These are phyloP conservation scores for Sarocladiaceae sp. DNA, from an alignment of 2,329 filamentous ascomycete genomes.

Conservation along the genomic window DNA sequence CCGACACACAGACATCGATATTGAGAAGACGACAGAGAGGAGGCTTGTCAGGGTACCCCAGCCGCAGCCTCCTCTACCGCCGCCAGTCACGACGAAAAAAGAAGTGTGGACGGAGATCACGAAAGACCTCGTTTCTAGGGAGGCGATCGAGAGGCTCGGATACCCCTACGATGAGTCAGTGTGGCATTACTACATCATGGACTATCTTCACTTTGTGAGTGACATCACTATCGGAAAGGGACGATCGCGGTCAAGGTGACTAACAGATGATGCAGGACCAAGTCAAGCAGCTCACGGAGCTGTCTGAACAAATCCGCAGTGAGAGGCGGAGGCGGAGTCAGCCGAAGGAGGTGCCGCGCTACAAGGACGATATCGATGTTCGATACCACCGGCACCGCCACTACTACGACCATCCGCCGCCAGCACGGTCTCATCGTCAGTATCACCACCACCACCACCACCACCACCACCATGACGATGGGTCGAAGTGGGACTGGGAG, in stretches of 20 bases:
- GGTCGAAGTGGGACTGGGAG: slow-evolving; percentile 35
- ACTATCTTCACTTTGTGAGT: slow-evolving; percentile 82
- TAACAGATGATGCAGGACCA: slow-evolving; percentile 66
- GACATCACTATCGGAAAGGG: neutral
- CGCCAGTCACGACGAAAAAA: slow-evolving; percentile 30
- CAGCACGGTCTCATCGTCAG: neutral
- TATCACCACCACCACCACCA: slow-evolving; percentile 17
- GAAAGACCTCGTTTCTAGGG: slow-evolving; percentile 79
- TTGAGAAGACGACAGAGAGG: slow-evolving; percentile 50
- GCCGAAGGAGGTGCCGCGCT: slow-evolving; percentile 53
- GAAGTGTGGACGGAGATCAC: slow-evolving; percentile 97
- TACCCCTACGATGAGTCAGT: slow-evolving; percentile 91
- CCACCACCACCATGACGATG: slow-evolving; percentile 23
- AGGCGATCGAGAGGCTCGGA: slow-evolving; percentile 77
- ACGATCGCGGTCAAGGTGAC: slow-evolving; percentile 23
- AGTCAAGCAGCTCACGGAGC: slow-evolving; percentile 73
- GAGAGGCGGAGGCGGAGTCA: slow-evolving; percentile 48
- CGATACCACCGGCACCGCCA: slow-evolving; percentile 7
- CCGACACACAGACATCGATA: slow-evolving; percentile 45
- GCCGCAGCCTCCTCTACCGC: slow-evolving; percentile 30
- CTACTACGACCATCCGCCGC: slow-evolving; percentile 5
- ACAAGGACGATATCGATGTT: slow-evolving; percentile 42
- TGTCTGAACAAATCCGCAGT: slow-evolving; percentile 75
- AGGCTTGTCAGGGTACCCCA: slow-evolving; percentile 32
- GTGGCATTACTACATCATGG: slow-evolving; percentile 85